Base-by-base conservation (phyloP, 148 eudicot species). In the Silene uniflora region DNA sequence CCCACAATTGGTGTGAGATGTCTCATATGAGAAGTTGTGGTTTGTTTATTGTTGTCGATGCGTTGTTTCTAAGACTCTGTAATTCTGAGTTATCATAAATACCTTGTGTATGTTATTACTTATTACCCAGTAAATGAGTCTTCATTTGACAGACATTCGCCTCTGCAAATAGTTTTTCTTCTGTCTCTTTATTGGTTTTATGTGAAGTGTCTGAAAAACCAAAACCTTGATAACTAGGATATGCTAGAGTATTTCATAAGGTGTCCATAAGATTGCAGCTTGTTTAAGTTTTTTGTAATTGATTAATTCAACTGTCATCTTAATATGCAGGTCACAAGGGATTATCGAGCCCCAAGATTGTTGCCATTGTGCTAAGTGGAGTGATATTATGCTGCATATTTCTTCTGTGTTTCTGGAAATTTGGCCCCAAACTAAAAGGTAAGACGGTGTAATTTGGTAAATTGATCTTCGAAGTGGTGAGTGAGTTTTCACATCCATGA, bases 401-500 rank as follows among this genome's bases (percentile, higher is more conserved):
- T 5, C 74, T 74, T 63, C 44, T 83, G 75, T 73, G 84, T 73
- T 63, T 84, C n/a, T 74, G 85, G 83, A 85, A 78, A 84, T 81
- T 76, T 32, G 59, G 65, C 71, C 14, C 60, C 5, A 75, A 78
- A 60, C 2, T 62, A 18, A 67, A 67, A 66, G 85, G 87, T 84
- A 80, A 42, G 73, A 27, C 73, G 23, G 21, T 14, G 32, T 32
- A 16, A 10, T 65, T 56, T 7, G n/a, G 67, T 65, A 54, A 22
- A 17, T 9, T 35, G 6, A 25, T 39, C 29, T 71, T 42, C 12
- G 32, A 18, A 25, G 67, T 27, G 4, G 24, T 39, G 46, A 61
- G 24, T 23, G 64, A 42, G 13, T 58, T 27, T 39, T 61, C 62
- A 19, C 44, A 46, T 73, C 19, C 18, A 18, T 69, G 4, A 1